Percentiles rank a stretch among this genome's conserved stretches.
phyloP scores from a whole-genome alignment of 495 filamentous ascomycete species.

The Tuber umbilicatum region DNA sequence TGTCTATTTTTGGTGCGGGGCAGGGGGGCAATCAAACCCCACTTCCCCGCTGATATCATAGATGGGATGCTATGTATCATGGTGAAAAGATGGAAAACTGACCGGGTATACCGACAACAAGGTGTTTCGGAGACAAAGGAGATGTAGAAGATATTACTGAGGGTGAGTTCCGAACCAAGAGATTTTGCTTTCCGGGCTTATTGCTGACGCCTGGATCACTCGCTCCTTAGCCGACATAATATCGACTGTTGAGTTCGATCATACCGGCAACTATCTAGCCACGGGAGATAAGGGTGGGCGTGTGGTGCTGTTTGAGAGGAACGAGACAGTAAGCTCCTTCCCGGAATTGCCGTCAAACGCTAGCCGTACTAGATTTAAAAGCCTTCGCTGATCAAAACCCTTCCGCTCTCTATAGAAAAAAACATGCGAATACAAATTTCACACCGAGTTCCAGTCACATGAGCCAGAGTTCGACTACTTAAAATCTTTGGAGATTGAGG shows the following conservation, averaged over 20 bases:
- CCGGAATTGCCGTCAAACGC: background rate
- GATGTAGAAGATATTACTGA: conserved; percentile 99
- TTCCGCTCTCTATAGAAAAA: conserved; percentile 64
- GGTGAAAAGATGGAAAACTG: background rate
- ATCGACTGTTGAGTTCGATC: conserved; percentile 97
- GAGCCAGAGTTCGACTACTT: conserved; percentile 99
- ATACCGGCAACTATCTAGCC: conserved; percentile 95
- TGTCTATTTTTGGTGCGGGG: conserved; percentile 35
- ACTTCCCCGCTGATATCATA: conserved; percentile 30
- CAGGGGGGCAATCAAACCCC: conserved; percentile 26
- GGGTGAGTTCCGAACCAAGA: conserved; percentile 54
- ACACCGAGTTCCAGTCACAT: conserved; percentile 98
- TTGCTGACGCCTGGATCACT: background rate
- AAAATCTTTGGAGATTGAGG: conserved; percentile 98
- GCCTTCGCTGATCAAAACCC: conserved; percentile 9
- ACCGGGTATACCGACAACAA: conserved; percentile 43
- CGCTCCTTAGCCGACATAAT: conserved; percentile 87
- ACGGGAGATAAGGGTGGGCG: conserved; percentile 96
- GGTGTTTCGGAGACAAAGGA: conserved; percentile 99
- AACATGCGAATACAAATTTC: conserved; percentile 99
- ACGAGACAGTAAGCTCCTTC: conserved; percentile 71
- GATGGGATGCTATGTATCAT: background rate
- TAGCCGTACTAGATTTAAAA: background rate
- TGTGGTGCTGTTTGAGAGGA: conserved; percentile 94
- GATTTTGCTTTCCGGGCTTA: background rate